Evolutionary conservation across 2,329 filamentous ascomycete genomes (phyloP).

Genomic region (Didymella pomorum): DNA sequence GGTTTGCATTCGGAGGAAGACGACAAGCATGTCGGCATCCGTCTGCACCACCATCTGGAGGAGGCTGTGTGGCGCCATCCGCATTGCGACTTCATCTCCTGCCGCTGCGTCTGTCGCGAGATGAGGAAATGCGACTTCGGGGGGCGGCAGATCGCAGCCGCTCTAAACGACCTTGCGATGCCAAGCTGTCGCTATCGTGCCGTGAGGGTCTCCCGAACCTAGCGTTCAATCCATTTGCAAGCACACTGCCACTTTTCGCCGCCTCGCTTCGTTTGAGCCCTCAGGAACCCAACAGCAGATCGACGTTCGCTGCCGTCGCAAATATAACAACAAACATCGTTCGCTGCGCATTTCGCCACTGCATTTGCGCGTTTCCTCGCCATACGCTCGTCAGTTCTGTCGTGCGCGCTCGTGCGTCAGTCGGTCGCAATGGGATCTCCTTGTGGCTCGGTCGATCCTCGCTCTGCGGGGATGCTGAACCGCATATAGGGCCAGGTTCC

Average conservation of each 20-base stretch:
- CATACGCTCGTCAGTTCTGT: slow-evolving; percentile 38
- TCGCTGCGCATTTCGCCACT: slow-evolving; percentile 26
- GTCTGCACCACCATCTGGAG: neutral
- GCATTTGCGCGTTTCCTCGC: slow-evolving; percentile 27
- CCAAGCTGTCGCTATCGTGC: slow-evolving; percentile 33
- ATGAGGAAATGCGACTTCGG: slow-evolving; percentile 36
- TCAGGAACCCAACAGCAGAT: slow-evolving; percentile 12
- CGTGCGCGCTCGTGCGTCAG: slow-evolving; percentile 43
- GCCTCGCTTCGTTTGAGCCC: slow-evolving; percentile 24
- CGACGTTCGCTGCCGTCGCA: slow-evolving; percentile 13
- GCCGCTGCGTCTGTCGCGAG: slow-evolving; percentile 35
- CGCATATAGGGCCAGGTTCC: slow-evolving; percentile 49
- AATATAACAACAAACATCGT: slow-evolving; percentile 16
- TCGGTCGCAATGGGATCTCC: slow-evolving; percentile 36
- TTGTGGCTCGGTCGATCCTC: slow-evolving; percentile 49
- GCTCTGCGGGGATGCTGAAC: slow-evolving; percentile 44
- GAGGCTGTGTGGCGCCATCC: slow-evolving; percentile 21
- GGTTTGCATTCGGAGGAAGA: slow-evolving; percentile 2
- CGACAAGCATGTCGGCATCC: slow-evolving; percentile 13
- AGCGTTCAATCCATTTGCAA: slow-evolving; percentile 22
- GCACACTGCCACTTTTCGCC: slow-evolving; percentile 26
- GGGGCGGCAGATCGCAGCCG: slow-evolving; percentile 40
- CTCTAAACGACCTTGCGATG: slow-evolving; percentile 28
- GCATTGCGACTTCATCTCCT: slow-evolving; percentile 29
- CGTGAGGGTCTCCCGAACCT: slow-evolving; percentile 29